A percentile compares a stretch with the other conserved stretches of the same genome.
Conservation (phyloP, 1,284 basidiomycete species). For the Coriolopsis trogii region DNA sequence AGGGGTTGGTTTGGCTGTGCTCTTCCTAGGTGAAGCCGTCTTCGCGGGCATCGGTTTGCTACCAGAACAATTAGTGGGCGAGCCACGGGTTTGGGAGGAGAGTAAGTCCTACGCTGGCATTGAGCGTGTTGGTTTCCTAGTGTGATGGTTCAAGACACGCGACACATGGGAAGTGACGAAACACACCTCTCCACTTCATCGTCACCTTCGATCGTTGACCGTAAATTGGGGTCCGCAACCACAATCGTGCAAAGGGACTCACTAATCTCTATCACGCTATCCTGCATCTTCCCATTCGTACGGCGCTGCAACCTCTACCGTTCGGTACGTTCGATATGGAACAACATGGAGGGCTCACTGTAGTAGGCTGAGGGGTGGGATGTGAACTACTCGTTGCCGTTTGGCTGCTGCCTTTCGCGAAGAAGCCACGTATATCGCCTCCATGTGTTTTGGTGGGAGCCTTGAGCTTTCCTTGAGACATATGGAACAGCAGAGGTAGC, state of each 20-base stretch:
- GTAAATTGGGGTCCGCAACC: not conserved
- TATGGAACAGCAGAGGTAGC: not conserved
- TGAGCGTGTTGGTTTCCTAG: too few species aligned
- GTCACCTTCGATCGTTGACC: constrained; percentile 3
- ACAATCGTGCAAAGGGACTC: not conserved
- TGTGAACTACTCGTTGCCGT: constrained; percentile 16
- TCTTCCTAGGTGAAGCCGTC: not conserved
- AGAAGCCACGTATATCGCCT: constrained; percentile 49
- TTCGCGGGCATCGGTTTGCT: not conserved
- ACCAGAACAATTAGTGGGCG: too few species aligned
- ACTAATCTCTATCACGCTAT: constrained; percentile 18
- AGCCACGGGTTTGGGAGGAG: too few species aligned
- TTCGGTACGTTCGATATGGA: not conserved
- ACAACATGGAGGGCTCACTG: constrained; percentile 15
- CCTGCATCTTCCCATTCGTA: not conserved
- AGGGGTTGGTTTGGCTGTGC: not conserved
- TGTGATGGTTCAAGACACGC: too few species aligned
- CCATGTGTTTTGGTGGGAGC: constrained; percentile 32
- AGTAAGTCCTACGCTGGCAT: too few species aligned
- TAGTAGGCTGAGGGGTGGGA: constrained; percentile 10
- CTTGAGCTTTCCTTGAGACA: constrained; percentile 26
- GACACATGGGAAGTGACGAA: not conserved
- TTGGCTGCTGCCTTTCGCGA: constrained; percentile 31
- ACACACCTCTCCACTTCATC: constrained; percentile 1
- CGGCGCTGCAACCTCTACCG: not conserved